Evolutionary conservation across 2,329 filamentous ascomycete genomes (phyloP).

Genomic region (Podosphaera xanthii): DNA sequence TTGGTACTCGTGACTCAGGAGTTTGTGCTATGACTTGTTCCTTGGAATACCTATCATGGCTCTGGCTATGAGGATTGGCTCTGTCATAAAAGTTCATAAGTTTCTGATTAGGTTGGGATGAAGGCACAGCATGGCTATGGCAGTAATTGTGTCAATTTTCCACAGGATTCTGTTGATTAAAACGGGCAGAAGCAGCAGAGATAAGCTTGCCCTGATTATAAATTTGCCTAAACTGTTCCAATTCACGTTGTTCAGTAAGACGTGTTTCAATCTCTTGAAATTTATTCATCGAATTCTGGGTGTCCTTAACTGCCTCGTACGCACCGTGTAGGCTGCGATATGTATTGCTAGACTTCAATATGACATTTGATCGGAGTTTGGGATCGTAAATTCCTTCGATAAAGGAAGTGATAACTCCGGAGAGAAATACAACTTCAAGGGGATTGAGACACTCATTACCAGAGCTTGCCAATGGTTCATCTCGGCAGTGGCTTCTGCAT

Average conservation of each 20-base stretch:
- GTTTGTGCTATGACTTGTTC: too few relatives aligned
- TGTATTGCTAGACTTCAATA: not conserved
- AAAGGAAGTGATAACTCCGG: not conserved
- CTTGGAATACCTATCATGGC: too few relatives aligned
- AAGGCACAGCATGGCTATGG: not conserved
- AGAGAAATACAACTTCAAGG: not conserved
- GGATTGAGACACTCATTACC: not conserved
- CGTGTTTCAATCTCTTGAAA: too few relatives aligned
- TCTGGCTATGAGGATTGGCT: too few relatives aligned
- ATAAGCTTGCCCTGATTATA: not conserved
- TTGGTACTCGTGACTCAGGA: too few relatives aligned
- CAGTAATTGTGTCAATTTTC: not conserved
- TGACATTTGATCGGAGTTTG: not conserved
- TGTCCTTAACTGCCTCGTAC: not conserved
- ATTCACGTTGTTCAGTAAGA: not conserved
- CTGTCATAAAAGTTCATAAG: not conserved
- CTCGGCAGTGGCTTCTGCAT: not conserved
- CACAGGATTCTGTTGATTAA: not conserved
- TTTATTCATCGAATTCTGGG: too few relatives aligned
- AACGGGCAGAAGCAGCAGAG: not conserved
- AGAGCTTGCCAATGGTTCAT: not conserved
- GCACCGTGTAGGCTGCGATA: not conserved
- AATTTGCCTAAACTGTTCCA: not conserved
- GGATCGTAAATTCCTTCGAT: not conserved
- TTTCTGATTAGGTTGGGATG: not conserved